These are phyloP conservation scores for Salvia rosmarinus DNA, from an alignment of 257 asterid species.

Conservation along the genomic window DNA sequence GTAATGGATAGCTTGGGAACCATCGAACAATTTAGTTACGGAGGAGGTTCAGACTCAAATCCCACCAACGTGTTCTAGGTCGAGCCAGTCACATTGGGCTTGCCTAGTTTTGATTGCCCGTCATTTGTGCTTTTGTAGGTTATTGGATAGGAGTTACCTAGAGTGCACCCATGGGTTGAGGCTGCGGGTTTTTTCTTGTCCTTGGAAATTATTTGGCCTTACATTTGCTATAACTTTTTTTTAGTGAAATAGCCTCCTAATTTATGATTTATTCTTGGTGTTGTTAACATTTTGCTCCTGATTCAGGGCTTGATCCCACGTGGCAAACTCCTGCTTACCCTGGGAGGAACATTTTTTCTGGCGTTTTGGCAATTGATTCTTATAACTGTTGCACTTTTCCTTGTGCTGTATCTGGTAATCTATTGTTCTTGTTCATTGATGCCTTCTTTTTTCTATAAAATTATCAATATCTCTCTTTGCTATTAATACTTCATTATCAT, in stretches of 20 bases:
- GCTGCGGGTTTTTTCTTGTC: not conserved
- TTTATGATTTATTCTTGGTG: constrained; percentile 4
- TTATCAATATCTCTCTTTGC: constrained; percentile 5
- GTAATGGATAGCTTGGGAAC: not conserved
- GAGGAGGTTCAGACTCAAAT: not conserved
- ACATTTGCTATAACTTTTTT: not conserved
- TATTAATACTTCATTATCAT: constrained; percentile 10
- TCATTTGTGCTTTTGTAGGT: not conserved
- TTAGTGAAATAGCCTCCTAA: constrained; percentile 1
- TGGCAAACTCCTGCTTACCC: constrained; percentile 76
- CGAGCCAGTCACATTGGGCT: not conserved
- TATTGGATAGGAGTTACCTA: not conserved
- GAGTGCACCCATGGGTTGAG: not conserved
- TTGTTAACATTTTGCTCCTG: not conserved
- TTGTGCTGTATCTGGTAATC: constrained; percentile 78
- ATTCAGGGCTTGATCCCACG: constrained; percentile 93
- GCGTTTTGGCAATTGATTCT: constrained; percentile 89
- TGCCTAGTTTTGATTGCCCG: not conserved
- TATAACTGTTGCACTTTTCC: constrained; percentile 57
- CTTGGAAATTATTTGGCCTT: constrained; percentile 1
- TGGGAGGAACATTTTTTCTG: constrained; percentile 90
- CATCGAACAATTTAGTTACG: no score
- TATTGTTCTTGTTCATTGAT: constrained; percentile 20
- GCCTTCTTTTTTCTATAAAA: not conserved
- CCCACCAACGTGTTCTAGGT: not conserved